Evolutionary conservation across 306 rosid genomes (phyloP), one percentile per base, ranked within the genome.

Genomic region (Rosa rugosa): DNA sequence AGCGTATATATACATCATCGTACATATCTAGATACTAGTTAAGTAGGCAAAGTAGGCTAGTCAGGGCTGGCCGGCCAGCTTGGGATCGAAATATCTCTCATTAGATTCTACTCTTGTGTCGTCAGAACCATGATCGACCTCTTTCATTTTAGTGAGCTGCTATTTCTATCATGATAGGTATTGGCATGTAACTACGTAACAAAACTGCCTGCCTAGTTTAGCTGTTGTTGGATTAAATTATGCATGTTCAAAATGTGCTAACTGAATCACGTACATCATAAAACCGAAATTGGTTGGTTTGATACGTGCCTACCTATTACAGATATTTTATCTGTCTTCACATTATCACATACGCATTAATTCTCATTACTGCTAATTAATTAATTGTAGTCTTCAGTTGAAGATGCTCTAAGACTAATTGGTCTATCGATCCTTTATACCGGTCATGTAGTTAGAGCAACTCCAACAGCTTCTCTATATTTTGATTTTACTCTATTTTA

Each of bases 181-280:
- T 9, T 54, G 66, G 66, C 66, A 22, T 41, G 5, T 40, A 38
- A 63, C 53, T 50, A 14, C 67, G 45, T n/a, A 31, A 40, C 45
- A 40, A 4, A 56, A 56, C 68, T 54, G 51, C 77, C 66, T 56
- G 22, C 65, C 69, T 42, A 47, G 46, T 38, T 73, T 73, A 73
- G 68, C 51, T 14, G 38, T 13, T 40, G 17, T 23, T 74, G 38
- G 67, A 40, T 41, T 13, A 45, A 6, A 34, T 34, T 7, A 74
- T 8, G 45, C 34, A 74, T 57, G 41, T 64, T 64, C 18, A 6
- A 34, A 64, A 64, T 31, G 42, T 34, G 54, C 51, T 38, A 73
- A 34, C 2, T 5, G 0, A 16, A 34, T 64, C 6, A 17, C 69
- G 0, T 34, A 41, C 77, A 41, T 57, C 66, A 74, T 11, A 18